phyloP scores from a whole-genome alignment of 2,329 filamentous ascomycete genomes.

The Botrytis sinoallii region DNA sequence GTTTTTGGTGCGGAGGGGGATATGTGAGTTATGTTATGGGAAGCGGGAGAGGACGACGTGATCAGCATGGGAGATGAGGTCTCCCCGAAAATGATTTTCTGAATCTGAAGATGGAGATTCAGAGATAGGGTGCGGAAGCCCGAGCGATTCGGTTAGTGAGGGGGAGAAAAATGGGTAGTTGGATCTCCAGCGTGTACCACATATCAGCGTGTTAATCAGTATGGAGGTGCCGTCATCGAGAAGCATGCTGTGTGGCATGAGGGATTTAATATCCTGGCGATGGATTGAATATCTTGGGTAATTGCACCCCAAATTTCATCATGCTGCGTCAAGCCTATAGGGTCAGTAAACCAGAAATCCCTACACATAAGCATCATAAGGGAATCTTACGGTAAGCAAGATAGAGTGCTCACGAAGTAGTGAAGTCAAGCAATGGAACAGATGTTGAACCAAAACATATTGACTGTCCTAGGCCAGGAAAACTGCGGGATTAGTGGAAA shows the following conservation, averaged over 20 bases:
- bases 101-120: not conserved
- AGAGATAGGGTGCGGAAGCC: not conserved
- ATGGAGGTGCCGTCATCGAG: not conserved
- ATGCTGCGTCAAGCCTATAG: not conserved
- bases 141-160: not conserved
- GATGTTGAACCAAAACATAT: not conserved
- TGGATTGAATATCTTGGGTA: not conserved
- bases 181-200: not conserved
- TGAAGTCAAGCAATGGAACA: not conserved
- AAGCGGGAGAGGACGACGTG: not conserved
- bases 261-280: not conserved
- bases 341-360: not conserved
- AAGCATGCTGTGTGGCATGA: not conserved
- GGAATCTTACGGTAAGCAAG: not conserved
- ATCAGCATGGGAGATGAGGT: not conserved
- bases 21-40: not conserved
- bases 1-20: too few relatives aligned
- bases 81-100: not conserved
- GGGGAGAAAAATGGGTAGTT: not conserved
- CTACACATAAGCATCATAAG: not conserved
- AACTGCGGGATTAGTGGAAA: too few relatives aligned
- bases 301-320: not conserved
- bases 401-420: not conserved
- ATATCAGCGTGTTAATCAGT: not conserved
- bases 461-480: too few relatives aligned